These are phyloP conservation scores for Cytospora mali DNA, from an alignment of 2,329 filamentous ascomycete genomes.

Conservation along the genomic window DNA sequence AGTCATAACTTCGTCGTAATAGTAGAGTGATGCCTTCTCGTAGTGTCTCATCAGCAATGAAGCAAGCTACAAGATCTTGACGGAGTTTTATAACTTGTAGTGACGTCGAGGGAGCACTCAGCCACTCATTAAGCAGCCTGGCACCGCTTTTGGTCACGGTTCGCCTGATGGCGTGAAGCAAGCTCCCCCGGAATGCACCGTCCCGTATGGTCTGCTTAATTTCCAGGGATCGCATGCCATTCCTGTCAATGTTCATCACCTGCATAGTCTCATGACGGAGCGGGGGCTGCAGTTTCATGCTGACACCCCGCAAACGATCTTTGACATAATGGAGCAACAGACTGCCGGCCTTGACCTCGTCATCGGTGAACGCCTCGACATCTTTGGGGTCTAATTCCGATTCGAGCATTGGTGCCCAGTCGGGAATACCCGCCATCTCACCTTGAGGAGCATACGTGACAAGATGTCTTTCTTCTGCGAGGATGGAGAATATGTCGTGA, in stretches of 20 bases:
- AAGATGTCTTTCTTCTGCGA: conserved; percentile 74
- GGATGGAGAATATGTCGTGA: conserved; percentile 65
- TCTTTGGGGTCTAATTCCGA: conserved; percentile 61
- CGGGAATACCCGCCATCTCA: conserved; percentile 52
- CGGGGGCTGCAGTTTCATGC: conserved; percentile 83
- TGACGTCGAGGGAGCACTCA: conserved; percentile 91
- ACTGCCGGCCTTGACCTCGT: conserved; percentile 77
- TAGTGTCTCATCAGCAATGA: conserved; percentile 68
- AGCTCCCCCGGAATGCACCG: conserved; percentile 75
- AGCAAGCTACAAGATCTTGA: conserved; percentile 78
- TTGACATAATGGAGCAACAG: conserved; percentile 84
- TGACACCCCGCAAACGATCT: conserved; percentile 73
- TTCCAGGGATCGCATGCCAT: conserved; percentile 85
- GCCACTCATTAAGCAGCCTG: conserved; percentile 78
- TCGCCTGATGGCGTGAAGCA: conserved; percentile 84
- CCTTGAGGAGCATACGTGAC: conserved; percentile 68
- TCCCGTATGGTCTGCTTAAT: conserved; percentile 86
- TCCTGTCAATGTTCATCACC: conserved; percentile 89
- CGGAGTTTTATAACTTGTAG: conserved; percentile 75
- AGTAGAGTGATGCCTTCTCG: conserved; percentile 70
- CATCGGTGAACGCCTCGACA: conserved; percentile 59
- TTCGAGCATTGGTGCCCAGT: conserved; percentile 80
- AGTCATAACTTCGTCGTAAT: conserved; percentile 78
- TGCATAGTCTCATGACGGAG: conserved; percentile 72
- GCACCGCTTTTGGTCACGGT: conserved; percentile 93